A percentile compares a stretch with the other conserved stretches of the same genome.
Evolutionary conservation across 805 yeast species (phyloP).

Genomic region (Zygoascus tannicola): DNA sequence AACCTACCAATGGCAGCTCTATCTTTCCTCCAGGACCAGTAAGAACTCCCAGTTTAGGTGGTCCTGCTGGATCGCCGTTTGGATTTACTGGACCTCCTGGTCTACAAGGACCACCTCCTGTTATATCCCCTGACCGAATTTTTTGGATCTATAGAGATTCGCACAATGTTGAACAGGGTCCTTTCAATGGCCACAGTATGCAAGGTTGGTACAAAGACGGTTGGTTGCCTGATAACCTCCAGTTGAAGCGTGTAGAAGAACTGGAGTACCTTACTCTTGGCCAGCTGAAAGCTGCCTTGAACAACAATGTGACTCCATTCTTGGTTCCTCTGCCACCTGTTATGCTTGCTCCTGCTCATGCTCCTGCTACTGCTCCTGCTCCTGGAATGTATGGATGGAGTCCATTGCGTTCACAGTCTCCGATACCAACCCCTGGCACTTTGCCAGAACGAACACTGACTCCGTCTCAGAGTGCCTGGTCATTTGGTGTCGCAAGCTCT

Average conservation of each 20-base stretch:
- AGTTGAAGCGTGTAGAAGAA: constrained; percentile 53
- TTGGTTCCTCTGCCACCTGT: constrained; percentile 33
- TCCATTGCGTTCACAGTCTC: not conserved
- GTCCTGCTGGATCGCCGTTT: not conserved
- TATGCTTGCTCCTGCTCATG: not conserved
- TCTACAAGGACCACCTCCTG: constrained; percentile 4
- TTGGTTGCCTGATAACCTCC: constrained; percentile 47
- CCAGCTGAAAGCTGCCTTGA: constrained; percentile 42
- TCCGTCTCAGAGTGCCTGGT: not conserved
- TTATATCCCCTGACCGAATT: constrained; percentile 35
- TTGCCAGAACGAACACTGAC: not conserved
- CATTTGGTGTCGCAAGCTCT: not conserved
- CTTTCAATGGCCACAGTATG: constrained; percentile 66
- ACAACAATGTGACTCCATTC: constrained; percentile 52
- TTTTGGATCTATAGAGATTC: constrained; percentile 72
- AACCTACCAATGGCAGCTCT: not conserved
- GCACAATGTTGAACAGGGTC: constrained; percentile 66
- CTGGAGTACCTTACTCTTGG: constrained; percentile 40
- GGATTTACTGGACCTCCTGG: constrained; percentile 15
- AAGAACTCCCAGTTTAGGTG: not conserved
- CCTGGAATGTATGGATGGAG: not conserved
- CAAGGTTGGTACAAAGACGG: constrained; percentile 63
- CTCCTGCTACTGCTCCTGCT: not conserved
- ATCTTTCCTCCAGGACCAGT: not conserved
- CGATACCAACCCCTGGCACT: not conserved